Conservation (phyloP, 78 protist species). For the Emiliania huxleyi region DNA sequence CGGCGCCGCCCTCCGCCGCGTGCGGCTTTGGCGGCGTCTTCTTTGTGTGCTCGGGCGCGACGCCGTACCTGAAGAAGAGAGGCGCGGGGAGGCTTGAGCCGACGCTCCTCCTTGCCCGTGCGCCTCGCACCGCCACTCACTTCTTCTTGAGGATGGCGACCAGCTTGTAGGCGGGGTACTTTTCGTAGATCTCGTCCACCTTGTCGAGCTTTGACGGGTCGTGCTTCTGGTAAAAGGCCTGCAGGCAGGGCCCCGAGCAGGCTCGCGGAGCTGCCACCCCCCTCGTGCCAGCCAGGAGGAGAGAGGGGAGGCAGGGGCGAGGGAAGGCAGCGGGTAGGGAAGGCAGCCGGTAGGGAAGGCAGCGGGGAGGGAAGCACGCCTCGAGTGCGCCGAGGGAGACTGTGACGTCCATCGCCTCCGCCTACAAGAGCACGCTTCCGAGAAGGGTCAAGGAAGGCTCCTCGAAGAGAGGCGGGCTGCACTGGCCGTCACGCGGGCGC, state of each 20-base stretch:
- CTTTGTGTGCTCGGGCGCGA: not conserved
- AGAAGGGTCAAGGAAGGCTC: no score
- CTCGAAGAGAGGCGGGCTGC: no score
- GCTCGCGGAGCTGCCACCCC: not conserved
- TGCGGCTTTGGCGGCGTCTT: not conserved
- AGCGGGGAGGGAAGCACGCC: no score
- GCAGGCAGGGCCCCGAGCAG: not conserved
- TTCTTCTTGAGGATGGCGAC: constrained; percentile 32
- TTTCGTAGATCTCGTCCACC: constrained; percentile 20
- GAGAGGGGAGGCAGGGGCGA: not conserved
- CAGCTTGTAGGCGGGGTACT: constrained; percentile 12
- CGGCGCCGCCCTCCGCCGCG: not conserved
- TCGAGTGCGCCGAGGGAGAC: constrained; percentile 30
- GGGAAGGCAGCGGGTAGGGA: not conserved
- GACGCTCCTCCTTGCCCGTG: no score
- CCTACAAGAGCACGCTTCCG: not conserved
- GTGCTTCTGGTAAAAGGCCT: not conserved
- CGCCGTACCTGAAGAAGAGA: not conserved
- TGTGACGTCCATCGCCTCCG: constrained; percentile 23
- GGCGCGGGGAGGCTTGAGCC: not conserved
- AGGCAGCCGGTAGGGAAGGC: not conserved
- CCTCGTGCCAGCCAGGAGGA: no score
- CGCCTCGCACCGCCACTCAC: no score
- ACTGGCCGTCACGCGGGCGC: no score
- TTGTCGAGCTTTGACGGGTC: constrained; percentile 19